These are phyloP conservation scores for Rugosomyces carneus DNA, from an alignment of 1,284 basidiomycete species.

Conservation along the genomic window DNA sequence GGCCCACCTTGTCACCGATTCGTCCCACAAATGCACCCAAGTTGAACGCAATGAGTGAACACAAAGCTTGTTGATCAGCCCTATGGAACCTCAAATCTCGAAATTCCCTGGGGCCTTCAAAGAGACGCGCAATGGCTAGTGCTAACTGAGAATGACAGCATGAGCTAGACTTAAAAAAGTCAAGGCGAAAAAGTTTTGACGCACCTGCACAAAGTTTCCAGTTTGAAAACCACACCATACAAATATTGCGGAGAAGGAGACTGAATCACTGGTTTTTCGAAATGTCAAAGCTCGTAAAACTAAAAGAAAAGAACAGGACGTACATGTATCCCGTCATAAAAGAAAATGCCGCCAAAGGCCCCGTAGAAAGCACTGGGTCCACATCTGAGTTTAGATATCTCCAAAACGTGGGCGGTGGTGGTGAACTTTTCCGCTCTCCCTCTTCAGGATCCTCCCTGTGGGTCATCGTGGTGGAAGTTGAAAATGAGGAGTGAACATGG, in stretches of 20 bases:
- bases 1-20: conserved; percentile 63
- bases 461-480: conserved; percentile 11
- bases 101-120: conserved; percentile 44
- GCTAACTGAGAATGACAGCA: conserved; percentile 22
- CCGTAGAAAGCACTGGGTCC: conserved; percentile 51
- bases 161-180: neutral
- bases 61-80: conserved; percentile 77
- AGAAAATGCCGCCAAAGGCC: conserved; percentile 68
- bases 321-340: conserved; percentile 85
- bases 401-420: conserved; percentile 25
- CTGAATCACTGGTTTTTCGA: conserved; percentile 44
- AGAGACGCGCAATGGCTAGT: conserved; percentile 41
- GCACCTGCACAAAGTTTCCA: conserved; percentile 62
- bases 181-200: conserved; percentile 10
- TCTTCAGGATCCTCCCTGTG: conserved; percentile 13
- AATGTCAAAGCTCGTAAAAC: neutral
- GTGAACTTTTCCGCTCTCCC: conserved; percentile 2
- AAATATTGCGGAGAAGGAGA: conserved; percentile 77
- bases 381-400: conserved; percentile 42
- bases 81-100: conserved; percentile 60
- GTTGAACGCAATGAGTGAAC: conserved; percentile 70
- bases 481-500: neutral
- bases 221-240: conserved; percentile 89
- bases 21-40: conserved; percentile 69
- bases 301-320: conserved; percentile 21